Percentiles rank a stretch among this genome's conserved stretches.
These are phyloP conservation scores for Tolypocladium tropicale DNA, from an alignment of 2,329 filamentous ascomycete genomes.

Conservation along the genomic window DNA sequence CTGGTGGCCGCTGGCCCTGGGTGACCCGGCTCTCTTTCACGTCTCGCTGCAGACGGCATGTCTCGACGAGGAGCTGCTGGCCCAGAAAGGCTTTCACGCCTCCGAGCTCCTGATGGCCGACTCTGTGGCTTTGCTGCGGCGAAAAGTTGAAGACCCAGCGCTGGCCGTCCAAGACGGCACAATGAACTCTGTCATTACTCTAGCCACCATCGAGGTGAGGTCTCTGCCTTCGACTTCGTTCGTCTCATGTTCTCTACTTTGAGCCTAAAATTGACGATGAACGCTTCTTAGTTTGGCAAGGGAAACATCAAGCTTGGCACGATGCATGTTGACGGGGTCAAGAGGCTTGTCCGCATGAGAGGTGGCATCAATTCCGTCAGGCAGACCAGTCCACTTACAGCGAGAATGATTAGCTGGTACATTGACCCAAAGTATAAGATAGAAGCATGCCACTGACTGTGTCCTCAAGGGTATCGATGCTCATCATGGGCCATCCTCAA, in stretches of 20 bases:
- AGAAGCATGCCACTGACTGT: background rate
- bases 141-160: conserved; percentile 34
- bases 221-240: background rate
- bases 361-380: conserved; percentile 39
- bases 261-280: background rate
- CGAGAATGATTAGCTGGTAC: conserved; percentile 44
- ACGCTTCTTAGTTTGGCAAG: conserved; percentile 35
- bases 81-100: conserved; percentile 39
- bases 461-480: conserved; percentile 42
- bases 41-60: conserved; percentile 49
- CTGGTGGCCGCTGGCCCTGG: conserved; percentile 49
- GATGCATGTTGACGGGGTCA: conserved; percentile 41
- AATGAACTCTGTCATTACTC: conserved; percentile 44
- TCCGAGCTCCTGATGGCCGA: conserved; percentile 48
- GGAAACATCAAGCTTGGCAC: conserved; percentile 32
- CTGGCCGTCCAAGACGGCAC: conserved; percentile 43
- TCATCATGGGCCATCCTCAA: conserved; percentile 41
- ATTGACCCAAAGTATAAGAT: conserved; percentile 5
- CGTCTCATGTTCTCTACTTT: background rate
- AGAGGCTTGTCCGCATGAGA: conserved; percentile 35
- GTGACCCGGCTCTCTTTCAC: conserved; percentile 46
- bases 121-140: conserved; percentile 40
- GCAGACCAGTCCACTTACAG: conserved; percentile 39
- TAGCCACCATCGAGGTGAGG: conserved; percentile 46
- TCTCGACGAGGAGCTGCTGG: conserved; percentile 41